A percentile compares a stretch with the other conserved stretches of the same genome.
Evolutionary conservation across 192 early-diverging fungal species (phyloP).

Genomic region (Pecoramyces ruminantium): DNA sequence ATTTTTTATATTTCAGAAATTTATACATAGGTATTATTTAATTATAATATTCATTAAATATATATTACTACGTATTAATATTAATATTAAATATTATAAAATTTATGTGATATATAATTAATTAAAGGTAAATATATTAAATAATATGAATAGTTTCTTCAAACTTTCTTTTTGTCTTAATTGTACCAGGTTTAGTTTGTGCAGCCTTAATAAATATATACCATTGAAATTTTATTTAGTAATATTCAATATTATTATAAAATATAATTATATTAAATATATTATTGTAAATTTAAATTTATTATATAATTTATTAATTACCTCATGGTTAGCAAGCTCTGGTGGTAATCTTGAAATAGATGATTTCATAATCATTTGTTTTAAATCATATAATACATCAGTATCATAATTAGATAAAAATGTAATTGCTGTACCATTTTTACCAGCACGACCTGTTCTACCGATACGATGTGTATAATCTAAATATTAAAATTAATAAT

Average conservation of each 20-base stretch:
- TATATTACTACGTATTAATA: no score
- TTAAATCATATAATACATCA: slow-evolving; percentile 61
- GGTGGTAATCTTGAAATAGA: slow-evolving; percentile 58
- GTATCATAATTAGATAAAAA: slow-evolving; percentile 68
- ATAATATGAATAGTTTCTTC: slow-evolving; percentile 15
- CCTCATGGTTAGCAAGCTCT: slow-evolving; percentile 61
- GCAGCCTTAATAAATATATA: slow-evolving; percentile 52
- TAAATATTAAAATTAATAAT: no score
- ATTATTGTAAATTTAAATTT: no score
- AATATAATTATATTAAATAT: no score
- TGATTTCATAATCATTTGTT: slow-evolving; percentile 57
- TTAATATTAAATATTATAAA: no score
- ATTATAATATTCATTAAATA: no score
- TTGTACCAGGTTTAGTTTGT: slow-evolving; percentile 51
- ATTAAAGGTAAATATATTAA: no score
- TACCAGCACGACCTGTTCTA: slow-evolving; percentile 94
- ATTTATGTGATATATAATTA: no score
- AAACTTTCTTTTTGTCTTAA: slow-evolving; percentile 27
- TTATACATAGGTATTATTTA: no score
- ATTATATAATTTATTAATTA: not conserved
- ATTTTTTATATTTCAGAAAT: no score
- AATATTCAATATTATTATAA: no score
- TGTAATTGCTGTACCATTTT: slow-evolving; percentile 73
- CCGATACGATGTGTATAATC: slow-evolving; percentile 98
- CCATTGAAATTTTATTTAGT: no score